Conservation (phyloP, 805 yeast genomes). For the Starmerella geochares region DNA sequence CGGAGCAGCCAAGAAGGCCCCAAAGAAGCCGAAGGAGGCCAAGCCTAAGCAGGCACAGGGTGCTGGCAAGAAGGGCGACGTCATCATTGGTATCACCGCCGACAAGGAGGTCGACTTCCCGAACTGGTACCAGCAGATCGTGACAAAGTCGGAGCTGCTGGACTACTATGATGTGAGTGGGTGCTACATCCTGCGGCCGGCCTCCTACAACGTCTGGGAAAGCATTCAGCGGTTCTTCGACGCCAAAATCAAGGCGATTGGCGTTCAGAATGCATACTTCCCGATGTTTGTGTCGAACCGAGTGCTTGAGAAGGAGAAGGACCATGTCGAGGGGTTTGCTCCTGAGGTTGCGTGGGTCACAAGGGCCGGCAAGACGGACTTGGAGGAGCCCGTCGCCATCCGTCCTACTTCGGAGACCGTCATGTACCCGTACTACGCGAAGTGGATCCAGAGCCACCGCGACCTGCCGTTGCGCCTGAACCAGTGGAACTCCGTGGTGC, state of each 20-base stretch:
- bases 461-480: slow-evolving; percentile 92
- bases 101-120: slow-evolving; percentile 88
- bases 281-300: slow-evolving; percentile 94
- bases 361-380: slow-evolving; percentile 82
- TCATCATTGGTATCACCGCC: slow-evolving; percentile 75
- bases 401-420: slow-evolving; percentile 99
- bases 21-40: slow-evolving; percentile 48
- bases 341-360: slow-evolving; percentile 99
- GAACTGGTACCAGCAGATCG: slow-evolving; percentile 93
- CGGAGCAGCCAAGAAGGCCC: slow-evolving; percentile 65
- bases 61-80: slow-evolving; percentile 25
- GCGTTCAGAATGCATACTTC: slow-evolving; percentile 92
- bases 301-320: slow-evolving; percentile 94
- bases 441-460: slow-evolving; percentile 97
- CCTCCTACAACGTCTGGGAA: slow-evolving; percentile 93
- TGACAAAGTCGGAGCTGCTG: slow-evolving; percentile 95
- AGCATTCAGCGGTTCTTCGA: slow-evolving; percentile 81
- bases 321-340: slow-evolving; percentile 97
- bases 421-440: slow-evolving; percentile 98
- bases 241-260: slow-evolving; percentile 65
- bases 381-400: slow-evolving; percentile 97
- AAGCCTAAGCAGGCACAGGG: slow-evolving; percentile 24
- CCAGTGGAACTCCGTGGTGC: slow-evolving; percentile 99
- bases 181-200: slow-evolving; percentile 94
- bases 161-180: slow-evolving; percentile 99